phyloP scores from a whole-genome alignment of 2,329 filamentous ascomycete genomes.

The Ascosphaera aggregata region DNA sequence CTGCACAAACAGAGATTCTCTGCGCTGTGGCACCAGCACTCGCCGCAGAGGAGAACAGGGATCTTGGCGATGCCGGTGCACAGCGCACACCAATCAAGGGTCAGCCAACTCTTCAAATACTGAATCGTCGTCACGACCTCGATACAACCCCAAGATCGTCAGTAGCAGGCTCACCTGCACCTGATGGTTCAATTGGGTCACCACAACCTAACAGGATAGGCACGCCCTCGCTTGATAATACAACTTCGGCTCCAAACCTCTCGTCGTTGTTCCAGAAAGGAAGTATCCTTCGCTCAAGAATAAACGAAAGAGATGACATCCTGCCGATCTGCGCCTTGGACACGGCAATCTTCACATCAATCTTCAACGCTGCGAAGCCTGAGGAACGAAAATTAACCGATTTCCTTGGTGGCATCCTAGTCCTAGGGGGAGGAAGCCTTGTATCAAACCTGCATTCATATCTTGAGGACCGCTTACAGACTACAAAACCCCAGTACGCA shows the following conservation, averaged over 20 bases:
- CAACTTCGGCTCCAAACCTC: constrained; percentile 2
- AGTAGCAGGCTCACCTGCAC: constrained; percentile 65
- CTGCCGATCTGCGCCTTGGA: constrained; percentile 70
- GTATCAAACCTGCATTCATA: constrained; percentile 57
- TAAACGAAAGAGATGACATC: constrained; percentile 48
- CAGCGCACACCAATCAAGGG: neutral
- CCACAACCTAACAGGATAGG: constrained; percentile 28
- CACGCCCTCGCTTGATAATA: constrained; percentile 12
- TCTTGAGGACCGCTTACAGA: constrained; percentile 60
- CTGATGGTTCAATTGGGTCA: constrained; percentile 44
- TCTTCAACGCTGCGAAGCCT: constrained; percentile 62
- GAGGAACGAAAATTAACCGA: constrained; percentile 89
- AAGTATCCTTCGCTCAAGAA: constrained; percentile 17
- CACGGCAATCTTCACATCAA: constrained; percentile 69
- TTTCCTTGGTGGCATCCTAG: constrained; percentile 73
- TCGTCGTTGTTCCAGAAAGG: neutral
- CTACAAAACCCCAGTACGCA: constrained; percentile 33
- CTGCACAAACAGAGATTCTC: constrained; percentile 51
- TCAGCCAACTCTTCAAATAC: constrained; percentile 41
- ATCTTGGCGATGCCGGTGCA: neutral
- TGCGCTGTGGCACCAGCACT: constrained; percentile 24
- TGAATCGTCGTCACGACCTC: constrained; percentile 41
- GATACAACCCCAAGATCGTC: constrained; percentile 67
- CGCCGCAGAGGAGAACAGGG: constrained; percentile 6
- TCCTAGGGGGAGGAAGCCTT: constrained; percentile 67